A percentile compares a stretch with the other conserved stretches of the same genome.
Conservation (phyloP, 1,284 basidiomycete genomes). For the Ganoderma sinense region DNA sequence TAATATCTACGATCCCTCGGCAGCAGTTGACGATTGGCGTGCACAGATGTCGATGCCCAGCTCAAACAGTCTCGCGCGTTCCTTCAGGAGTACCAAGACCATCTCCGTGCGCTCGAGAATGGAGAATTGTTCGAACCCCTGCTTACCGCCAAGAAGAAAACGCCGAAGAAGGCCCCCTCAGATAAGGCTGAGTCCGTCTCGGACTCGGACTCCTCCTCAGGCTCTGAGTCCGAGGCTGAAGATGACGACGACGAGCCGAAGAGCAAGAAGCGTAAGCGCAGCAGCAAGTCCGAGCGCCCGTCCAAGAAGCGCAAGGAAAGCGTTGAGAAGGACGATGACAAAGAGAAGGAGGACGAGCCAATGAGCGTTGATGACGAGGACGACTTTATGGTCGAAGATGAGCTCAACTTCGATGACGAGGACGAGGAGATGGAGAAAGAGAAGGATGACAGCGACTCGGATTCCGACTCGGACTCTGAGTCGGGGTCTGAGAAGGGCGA, state of each 20-base stretch:
- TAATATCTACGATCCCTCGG: neutral
- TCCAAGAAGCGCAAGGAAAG: constrained; percentile 51
- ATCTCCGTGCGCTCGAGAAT: constrained; percentile 55
- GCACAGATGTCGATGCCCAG: constrained; percentile 47
- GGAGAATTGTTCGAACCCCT: constrained; percentile 52
- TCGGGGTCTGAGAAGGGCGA: constrained; percentile 28
- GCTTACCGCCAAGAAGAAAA: constrained; percentile 44
- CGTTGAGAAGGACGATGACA: constrained; percentile 23
- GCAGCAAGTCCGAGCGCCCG: constrained; percentile 46
- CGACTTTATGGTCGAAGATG: constrained; percentile 37
- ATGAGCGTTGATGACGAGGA: constrained; percentile 39
- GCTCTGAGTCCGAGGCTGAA: constrained; percentile 20
- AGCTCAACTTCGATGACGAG: constrained; percentile 35
- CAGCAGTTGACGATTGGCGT: neutral
- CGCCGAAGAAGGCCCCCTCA: constrained; percentile 19
- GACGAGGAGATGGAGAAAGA: constrained; percentile 34
- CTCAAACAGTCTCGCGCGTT: constrained; percentile 50
- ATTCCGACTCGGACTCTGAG: constrained; percentile 28
- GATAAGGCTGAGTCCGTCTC: constrained; percentile 17
- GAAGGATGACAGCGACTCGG: constrained; percentile 21
- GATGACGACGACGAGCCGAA: constrained; percentile 16
- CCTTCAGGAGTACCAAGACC: constrained; percentile 52
- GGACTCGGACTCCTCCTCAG: constrained; percentile 11
- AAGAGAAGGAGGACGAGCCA: constrained; percentile 26
- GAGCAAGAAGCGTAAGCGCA: constrained; percentile 55